Percentiles rank a stretch among this genome's conserved stretches.
Conservation (phyloP, 2,329 filamentous ascomycete species). For the Diaporthe aspalathi region DNA sequence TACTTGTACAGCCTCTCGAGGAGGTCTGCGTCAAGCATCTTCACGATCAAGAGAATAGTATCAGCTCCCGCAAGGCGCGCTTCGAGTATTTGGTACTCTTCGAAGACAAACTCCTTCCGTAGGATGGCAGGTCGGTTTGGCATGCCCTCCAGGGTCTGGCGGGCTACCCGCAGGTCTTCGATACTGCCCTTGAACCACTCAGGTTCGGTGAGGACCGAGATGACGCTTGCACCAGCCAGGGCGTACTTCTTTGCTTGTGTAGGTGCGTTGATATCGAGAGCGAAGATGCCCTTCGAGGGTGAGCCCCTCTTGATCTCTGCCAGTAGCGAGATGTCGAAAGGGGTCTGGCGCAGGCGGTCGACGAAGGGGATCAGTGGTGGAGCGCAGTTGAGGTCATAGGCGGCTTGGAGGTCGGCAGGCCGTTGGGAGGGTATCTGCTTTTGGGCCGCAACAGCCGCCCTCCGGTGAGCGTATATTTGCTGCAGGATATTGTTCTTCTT, state of each 20-base stretch:
- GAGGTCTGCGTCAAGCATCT: constrained; percentile 87
- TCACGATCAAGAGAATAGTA: constrained; percentile 94
- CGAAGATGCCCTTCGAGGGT: constrained; percentile 95
- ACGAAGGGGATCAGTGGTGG: constrained; percentile 87
- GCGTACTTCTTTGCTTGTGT: constrained; percentile 93
- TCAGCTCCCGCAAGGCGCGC: constrained; percentile 93
- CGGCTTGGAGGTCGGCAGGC: constrained; percentile 83
- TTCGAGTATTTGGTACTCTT: constrained; percentile 98
- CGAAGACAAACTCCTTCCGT: constrained; percentile 97
- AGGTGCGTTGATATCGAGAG: constrained; percentile 86
- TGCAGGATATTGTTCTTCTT: constrained; percentile 85
- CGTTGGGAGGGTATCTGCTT: constrained; percentile 88
- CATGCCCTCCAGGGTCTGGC: constrained; percentile 90
- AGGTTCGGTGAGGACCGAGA: constrained; percentile 97
- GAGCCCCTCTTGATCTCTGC: constrained; percentile 98
- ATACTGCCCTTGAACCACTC: constrained; percentile 99
- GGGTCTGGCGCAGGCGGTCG: constrained; percentile 80
- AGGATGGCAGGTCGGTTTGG: constrained; percentile 91
- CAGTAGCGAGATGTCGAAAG: constrained; percentile 92
- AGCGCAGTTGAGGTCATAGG: constrained; percentile 85
- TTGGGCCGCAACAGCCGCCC: constrained; percentile 79
- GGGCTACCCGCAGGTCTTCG: constrained; percentile 88
- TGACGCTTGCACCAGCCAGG: constrained; percentile 92
- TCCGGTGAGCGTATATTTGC: constrained; percentile 87
- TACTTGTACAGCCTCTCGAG: constrained; percentile 87